Percentiles rank a stretch among this genome's conserved stretches.
phyloP scores from a whole-genome alignment of 331 rosid genomes.

The Rosa hybrid region DNA sequence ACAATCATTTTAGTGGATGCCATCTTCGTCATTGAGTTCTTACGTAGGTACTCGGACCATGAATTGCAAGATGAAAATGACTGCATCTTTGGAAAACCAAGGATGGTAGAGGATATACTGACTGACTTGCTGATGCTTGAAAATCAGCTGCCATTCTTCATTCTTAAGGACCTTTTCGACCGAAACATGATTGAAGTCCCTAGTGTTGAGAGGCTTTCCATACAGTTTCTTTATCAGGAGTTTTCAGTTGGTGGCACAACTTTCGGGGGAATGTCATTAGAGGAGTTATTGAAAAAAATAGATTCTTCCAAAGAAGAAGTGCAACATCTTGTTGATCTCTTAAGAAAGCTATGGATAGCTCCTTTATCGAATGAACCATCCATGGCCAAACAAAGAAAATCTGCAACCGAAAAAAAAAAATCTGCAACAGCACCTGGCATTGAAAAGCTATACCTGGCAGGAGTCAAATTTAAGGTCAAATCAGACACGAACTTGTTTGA shows the following conservation, averaged over 20 bases:
- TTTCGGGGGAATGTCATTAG: too few relatives aligned
- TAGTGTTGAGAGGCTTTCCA: too few relatives aligned
- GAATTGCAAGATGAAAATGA: not conserved
- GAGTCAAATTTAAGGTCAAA: conserved; percentile 15
- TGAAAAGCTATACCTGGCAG: conserved; percentile 12
- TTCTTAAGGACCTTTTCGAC: conserved; percentile 12
- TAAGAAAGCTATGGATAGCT: not conserved
- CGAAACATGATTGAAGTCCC: too few relatives aligned
- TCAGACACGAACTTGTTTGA: not conserved
- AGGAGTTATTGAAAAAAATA: too few relatives aligned
- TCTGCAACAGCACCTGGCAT: conserved; percentile 4
- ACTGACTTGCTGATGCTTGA: conserved; percentile 25
- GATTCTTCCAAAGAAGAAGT: not conserved
- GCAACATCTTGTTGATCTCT: conserved; percentile 31
- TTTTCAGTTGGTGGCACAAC: too few relatives aligned
- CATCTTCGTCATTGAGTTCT: not conserved
- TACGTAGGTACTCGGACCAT: rapidly evolving
- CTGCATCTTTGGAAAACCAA: not conserved
- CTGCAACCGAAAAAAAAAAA: not conserved
- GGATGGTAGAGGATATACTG: not conserved
- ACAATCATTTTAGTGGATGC: not conserved
- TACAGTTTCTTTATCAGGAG: too few relatives aligned
- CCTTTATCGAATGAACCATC: not conserved
- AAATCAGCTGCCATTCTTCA: conserved; percentile 38
- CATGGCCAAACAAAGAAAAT: not conserved